A percentile compares a stretch with the other conserved stretches of the same genome.
Evolutionary conservation across 2,329 filamentous ascomycete genomes (phyloP).

Genomic region (Fusarium paranaense): DNA sequence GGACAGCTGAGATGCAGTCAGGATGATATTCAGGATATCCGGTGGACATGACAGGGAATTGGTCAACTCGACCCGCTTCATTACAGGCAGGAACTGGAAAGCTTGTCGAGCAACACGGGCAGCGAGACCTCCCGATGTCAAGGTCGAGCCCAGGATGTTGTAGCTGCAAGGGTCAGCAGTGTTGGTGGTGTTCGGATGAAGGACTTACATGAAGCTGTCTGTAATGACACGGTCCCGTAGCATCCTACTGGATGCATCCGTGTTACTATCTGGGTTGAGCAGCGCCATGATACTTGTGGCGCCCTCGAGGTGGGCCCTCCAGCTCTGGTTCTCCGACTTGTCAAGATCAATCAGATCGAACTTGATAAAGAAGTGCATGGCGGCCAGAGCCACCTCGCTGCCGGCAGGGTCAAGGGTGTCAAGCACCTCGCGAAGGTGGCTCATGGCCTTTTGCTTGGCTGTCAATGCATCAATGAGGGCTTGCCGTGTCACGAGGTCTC

Average conservation of each 20-base stretch:
- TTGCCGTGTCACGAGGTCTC: constrained; percentile 52
- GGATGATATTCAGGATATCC: constrained; percentile 58
- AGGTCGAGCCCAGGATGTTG: constrained; percentile 54
- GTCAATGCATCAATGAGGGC: constrained; percentile 60
- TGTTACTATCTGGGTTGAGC: constrained; percentile 45
- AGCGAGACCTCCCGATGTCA: constrained; percentile 51
- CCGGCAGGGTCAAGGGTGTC: constrained; percentile 53
- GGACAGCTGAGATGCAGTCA: constrained; percentile 58
- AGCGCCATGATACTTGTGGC: constrained; percentile 57
- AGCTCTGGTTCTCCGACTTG: constrained; percentile 54
- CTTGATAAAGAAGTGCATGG: constrained; percentile 64
- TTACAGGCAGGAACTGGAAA: constrained; percentile 53
- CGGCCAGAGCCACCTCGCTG: constrained; percentile 60
- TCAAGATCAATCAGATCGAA: constrained; percentile 64
- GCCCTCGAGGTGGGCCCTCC: constrained; percentile 60
- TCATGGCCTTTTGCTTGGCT: constrained; percentile 61
- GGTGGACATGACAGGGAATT: constrained; percentile 58
- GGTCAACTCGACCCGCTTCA: constrained; percentile 56
- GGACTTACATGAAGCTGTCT: constrained; percentile 59
- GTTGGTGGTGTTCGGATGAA: background rate
- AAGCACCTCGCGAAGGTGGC: constrained; percentile 55
- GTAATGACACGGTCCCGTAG: constrained; percentile 60
- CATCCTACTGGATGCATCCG: constrained; percentile 48
- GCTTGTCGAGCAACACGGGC: constrained; percentile 54
- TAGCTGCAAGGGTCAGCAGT: constrained; percentile 48